phyloP scores from a whole-genome alignment of 1,284 basidiomycete genomes.

The Melampsora occidentalis region DNA sequence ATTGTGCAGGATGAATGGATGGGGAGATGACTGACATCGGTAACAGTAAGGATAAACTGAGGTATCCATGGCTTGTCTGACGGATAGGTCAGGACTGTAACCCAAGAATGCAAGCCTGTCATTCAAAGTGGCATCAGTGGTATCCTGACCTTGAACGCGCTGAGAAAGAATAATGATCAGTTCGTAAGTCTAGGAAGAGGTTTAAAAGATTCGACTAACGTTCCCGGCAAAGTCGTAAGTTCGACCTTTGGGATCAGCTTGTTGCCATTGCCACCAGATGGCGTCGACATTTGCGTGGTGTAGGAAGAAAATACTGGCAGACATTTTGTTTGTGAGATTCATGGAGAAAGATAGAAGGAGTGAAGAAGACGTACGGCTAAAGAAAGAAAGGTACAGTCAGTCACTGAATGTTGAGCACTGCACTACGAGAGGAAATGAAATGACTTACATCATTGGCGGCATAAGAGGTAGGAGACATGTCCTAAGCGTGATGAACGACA shows the following conservation, averaged over 20 bases:
- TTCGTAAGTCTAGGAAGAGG: not conserved
- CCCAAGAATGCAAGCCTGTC: conserved; percentile 22
- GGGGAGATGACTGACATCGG: conserved; percentile 15
- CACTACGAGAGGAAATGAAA: not conserved
- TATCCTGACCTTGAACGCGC: conserved; percentile 12
- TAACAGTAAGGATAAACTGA: conserved; percentile 35
- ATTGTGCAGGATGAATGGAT: too few species aligned
- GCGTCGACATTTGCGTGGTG: conserved; percentile 33
- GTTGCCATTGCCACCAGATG: conserved; percentile 36
- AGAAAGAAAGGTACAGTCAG: not conserved
- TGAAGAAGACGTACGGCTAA: conserved; percentile 20
- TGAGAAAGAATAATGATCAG: conserved; percentile 4
- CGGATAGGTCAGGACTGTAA: conserved; percentile 15
- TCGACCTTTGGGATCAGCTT: conserved; percentile 6
- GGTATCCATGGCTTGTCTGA: conserved; percentile 22
- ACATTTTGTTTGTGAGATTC: not conserved
- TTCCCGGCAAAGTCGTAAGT: conserved; percentile 21
- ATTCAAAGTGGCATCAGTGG: conserved; percentile 28
- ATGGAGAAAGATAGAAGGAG: not conserved
- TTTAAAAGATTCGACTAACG: conserved; percentile 3
- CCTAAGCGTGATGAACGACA: not conserved
- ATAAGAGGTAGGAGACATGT: conserved; percentile 39
- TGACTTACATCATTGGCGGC: conserved; percentile 36
- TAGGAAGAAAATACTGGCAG: conserved; percentile 28
- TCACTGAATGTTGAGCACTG: not conserved